Evolutionary conservation across 2,329 filamentous ascomycete genomes (phyloP), one percentile per base, ranked within the genome.

Genomic region (Ophiostoma novo-ulmi): DNA sequence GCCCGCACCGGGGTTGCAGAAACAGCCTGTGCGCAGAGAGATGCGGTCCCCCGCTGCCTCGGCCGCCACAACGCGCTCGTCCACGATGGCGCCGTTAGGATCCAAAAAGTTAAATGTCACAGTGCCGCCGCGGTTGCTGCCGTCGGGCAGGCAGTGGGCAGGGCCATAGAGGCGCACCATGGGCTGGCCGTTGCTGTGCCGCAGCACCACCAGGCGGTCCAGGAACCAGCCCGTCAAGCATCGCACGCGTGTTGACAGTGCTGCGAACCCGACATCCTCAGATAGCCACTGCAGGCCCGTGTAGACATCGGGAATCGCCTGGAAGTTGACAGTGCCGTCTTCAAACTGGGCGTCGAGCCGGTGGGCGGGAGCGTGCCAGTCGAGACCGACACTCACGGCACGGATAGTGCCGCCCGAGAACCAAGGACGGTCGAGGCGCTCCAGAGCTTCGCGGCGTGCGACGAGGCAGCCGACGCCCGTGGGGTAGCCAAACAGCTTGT

Each of bases 401-500:
- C 74, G 73, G 5, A 82, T 76, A 0, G 80, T 81, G 6, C 80
- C 80, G 11, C 80, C 80, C 0, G 78, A 73, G 70, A 82, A 82
- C 79, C 80, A 81, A 0, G 80, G 80, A 13, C 80, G 74, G 5
- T 72, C 67, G 1, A 82, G 75, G 0, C 76, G 74, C 0, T 71
- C 70, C 22, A 82, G 73, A 0, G 79, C 77, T 7, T 77, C 75
- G 1, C 74, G 75, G 17, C 78, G 76, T 0, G 78, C 80, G 10
- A 82, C 71, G 0, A 82, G 75, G 69, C 80, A 81, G 6, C 80
- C 80, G 0, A 82, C 78, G 0, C 80, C 80, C 1, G 80, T 82
- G 0, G 80, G 80, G 69, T 78, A 80, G 0, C 80, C 80, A 70
- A 82, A 81, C 10, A 82, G 71, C 71, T 82, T 82, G 75, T 82